These are phyloP conservation scores for Eurotiales sp. DNA, from an alignment of 2,329 filamentous ascomycete genomes.

Conservation along the genomic window DNA sequence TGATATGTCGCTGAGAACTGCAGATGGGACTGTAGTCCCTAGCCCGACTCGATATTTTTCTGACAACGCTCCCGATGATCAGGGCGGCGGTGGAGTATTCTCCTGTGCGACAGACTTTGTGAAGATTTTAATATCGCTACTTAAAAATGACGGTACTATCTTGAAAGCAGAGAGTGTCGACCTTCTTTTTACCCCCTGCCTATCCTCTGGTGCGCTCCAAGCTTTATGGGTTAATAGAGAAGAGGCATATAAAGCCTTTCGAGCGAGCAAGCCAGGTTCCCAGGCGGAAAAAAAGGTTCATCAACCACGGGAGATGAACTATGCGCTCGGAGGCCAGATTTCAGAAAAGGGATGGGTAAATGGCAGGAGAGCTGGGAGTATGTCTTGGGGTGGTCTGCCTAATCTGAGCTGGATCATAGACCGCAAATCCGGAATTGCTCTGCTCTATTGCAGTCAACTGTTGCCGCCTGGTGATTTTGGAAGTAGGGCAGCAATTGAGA, in stretches of 20 bases:
- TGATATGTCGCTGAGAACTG: conserved; percentile 1
- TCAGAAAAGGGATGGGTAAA: conserved; percentile 4
- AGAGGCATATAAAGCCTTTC: neutral
- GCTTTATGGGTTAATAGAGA: no score
- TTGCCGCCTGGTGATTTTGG: conserved; percentile 1
- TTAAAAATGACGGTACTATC: neutral
- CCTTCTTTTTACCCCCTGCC: no score
- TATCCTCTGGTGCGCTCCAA: no score
- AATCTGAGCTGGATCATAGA: conserved; percentile 8
- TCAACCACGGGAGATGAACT: conserved; percentile 5
- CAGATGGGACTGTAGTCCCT: neutral
- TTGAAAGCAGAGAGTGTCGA: neutral
- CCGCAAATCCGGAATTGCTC: conserved; percentile 6
- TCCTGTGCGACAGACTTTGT: neutral
- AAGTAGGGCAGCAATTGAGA: neutral
- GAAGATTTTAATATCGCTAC: neutral
- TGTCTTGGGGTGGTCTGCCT: conserved; percentile 8
- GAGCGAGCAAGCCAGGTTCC: conserved; percentile 8
- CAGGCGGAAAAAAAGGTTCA: neutral
- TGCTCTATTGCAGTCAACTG: conserved; percentile 4
- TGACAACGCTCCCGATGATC: neutral
- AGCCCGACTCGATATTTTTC: conserved; percentile 7
- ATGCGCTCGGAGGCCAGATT: conserved; percentile 8
- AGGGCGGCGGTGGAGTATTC: conserved; percentile 2
- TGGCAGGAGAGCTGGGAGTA: conserved; percentile 8